A percentile compares a stretch with the other conserved stretches of the same genome.
These are phyloP conservation scores for Ceratocystis destructans DNA, from an alignment of 2,329 filamentous ascomycete genomes.

Conservation along the genomic window DNA sequence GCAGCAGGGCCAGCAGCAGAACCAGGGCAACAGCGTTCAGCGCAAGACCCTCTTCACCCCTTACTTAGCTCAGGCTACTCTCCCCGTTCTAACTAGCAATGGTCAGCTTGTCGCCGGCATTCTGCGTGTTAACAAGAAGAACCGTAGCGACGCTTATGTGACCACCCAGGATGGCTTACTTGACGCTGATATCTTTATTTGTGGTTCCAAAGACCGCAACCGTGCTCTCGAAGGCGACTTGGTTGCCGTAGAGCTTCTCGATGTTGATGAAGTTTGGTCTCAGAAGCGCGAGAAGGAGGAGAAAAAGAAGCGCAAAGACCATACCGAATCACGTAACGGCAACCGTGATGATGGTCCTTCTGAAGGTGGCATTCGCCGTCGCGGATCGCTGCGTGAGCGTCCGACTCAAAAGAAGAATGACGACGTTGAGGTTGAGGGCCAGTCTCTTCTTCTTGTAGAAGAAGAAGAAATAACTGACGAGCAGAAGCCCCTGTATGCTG, in stretches of 20 bases:
- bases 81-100: conserved; percentile 79
- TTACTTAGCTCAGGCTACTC: conserved; percentile 84
- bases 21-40: conserved; percentile 68
- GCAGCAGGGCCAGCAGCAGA: conserved; percentile 47
- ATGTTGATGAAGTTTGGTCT: conserved; percentile 96
- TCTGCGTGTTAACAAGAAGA: conserved; percentile 98
- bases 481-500: conserved; percentile 91
- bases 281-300: conserved; percentile 99
- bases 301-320: conserved; percentile 99
- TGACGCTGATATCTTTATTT: conserved; percentile 98
- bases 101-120: conserved; percentile 93
- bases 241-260: conserved; percentile 87
- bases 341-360: conserved; percentile 52
- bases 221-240: conserved; percentile 91
- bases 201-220: conserved; percentile 96
- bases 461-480: conserved; percentile 98
- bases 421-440: conserved; percentile 95
- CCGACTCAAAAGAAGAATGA: conserved; percentile 99
- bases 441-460: conserved; percentile 89
- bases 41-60: conserved; percentile 97
- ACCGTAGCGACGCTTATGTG: conserved; percentile 95
- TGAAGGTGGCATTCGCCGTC: conserved; percentile 78
- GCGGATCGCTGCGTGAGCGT: conserved; percentile 88
- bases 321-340: conserved; percentile 74
- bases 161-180: conserved; percentile 76